Conservation (phyloP, 306 rosid genomes). For the Gleditsia sinensis region DNA sequence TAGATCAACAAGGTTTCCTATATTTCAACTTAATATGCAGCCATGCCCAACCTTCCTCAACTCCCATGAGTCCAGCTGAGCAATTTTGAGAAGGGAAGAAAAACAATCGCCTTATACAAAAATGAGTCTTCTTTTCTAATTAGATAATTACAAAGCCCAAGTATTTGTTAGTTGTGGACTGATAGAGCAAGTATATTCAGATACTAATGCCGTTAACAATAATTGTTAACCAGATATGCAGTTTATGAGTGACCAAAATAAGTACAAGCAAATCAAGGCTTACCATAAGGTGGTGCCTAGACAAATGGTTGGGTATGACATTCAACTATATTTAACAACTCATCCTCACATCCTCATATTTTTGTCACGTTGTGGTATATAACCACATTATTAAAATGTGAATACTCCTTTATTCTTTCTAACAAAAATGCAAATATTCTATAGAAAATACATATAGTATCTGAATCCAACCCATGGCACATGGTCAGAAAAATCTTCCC, state of each 20-base stretch:
- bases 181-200: background rate
- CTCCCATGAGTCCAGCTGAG: background rate
- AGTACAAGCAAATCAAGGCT: background rate
- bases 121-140: conserved; percentile 5
- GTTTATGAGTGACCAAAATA: background rate
- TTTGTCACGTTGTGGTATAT: background rate
- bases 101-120: background rate
- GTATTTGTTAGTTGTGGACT: background rate
- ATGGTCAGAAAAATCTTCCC: conserved; percentile 17
- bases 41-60: background rate
- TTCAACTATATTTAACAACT: background rate
- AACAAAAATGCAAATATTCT: background rate
- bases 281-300: background rate
- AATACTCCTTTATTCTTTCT: background rate
- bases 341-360: background rate
- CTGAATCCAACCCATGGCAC: conserved; percentile 10
- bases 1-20: background rate
- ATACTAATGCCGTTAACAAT: background rate
- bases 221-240: background rate
- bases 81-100: background rate
- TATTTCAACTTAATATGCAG: background rate
- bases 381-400: background rate
- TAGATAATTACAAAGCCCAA: background rate
- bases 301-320: background rate
- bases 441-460: conserved; percentile 10